Evolutionary conservation across 106 monocot species (phyloP).

Genomic region (Dendrobium catenatum): DNA sequence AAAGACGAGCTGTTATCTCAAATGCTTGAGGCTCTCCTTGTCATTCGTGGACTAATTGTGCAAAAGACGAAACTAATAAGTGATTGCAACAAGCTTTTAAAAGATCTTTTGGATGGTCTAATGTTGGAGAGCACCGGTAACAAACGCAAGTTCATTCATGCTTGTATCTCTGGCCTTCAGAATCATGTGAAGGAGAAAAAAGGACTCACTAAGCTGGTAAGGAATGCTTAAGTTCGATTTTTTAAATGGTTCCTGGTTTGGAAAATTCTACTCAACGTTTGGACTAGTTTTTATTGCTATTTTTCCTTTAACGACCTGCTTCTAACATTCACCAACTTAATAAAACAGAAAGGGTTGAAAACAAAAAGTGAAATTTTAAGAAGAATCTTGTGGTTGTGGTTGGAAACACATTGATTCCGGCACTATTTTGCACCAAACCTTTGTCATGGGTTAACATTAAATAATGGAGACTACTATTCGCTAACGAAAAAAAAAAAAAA

Average conservation of each 20-base stretch:
- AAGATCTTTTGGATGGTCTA: slow-evolving; percentile 90
- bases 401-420: background rate
- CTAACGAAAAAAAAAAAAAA: background rate
- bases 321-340: background rate
- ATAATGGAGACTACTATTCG: background rate
- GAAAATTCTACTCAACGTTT: background rate
- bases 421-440: background rate
- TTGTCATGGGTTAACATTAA: background rate
- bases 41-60: slow-evolving; percentile 91
- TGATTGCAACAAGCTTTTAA: slow-evolving; percentile 84
- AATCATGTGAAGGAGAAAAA: slow-evolving; percentile 71
- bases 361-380: background rate
- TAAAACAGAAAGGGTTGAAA: background rate
- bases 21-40: slow-evolving; percentile 82
- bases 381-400: background rate
- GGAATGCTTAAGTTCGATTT: background rate
- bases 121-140: slow-evolving; percentile 80
- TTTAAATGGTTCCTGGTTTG: background rate
- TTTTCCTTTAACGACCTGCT: background rate
- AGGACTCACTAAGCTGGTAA: slow-evolving; percentile 79
- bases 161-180: slow-evolving; percentile 90
- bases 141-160: slow-evolving; percentile 90
- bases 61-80: slow-evolving; percentile 97
- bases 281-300: background rate
- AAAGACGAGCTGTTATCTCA: slow-evolving; percentile 72